A percentile compares a stretch with the other conserved stretches of the same genome.
Evolutionary conservation across 805 yeast genomes (phyloP).

Genomic region (Cyberlindnera americana): DNA sequence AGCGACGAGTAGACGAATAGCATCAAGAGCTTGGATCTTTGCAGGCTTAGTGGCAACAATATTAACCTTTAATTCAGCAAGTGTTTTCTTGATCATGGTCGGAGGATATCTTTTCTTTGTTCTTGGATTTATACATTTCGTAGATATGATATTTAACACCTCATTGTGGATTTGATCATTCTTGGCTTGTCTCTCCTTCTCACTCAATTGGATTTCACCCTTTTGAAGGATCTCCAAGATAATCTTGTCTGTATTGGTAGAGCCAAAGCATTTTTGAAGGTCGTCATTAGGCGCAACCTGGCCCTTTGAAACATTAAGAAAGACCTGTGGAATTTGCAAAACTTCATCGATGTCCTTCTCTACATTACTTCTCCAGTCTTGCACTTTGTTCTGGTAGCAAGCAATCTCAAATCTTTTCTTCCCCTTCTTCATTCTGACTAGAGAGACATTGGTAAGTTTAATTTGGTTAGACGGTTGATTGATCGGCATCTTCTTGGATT

Average conservation of each 20-base stretch:
- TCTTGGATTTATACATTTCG: slow-evolving; percentile 88
- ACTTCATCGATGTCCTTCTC: slow-evolving; percentile 96
- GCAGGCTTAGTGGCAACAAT: slow-evolving; percentile 70
- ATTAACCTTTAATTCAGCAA: slow-evolving; percentile 75
- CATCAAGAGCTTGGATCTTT: slow-evolving; percentile 88
- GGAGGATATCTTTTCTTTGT: slow-evolving; percentile 92
- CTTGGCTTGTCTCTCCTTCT: slow-evolving; percentile 83
- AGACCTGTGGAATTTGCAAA: slow-evolving; percentile 92
- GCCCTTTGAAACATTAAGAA: slow-evolving; percentile 90
- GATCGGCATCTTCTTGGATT: slow-evolving; percentile 43
- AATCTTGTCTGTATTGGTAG: slow-evolving; percentile 70
- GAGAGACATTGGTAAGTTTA: slow-evolving; percentile 87
- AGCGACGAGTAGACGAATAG: slow-evolving; percentile 70
- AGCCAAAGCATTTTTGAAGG: slow-evolving; percentile 65
- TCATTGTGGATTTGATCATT: slow-evolving; percentile 74
- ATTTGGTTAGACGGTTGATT: slow-evolving; percentile 90
- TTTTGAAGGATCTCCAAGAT: slow-evolving; percentile 78
- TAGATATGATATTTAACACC: slow-evolving; percentile 74
- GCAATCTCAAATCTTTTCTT: slow-evolving; percentile 92
- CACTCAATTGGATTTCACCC: slow-evolving; percentile 94
- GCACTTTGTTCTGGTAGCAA: slow-evolving; percentile 95
- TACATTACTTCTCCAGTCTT: slow-evolving; percentile 84
- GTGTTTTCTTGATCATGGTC: slow-evolving; percentile 85
- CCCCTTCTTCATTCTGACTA: slow-evolving; percentile 87
- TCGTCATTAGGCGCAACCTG: slow-evolving; percentile 89